These are phyloP conservation scores for Pythium dissimile DNA, from an alignment of 352 stramenopile species.

Conservation along the genomic window DNA sequence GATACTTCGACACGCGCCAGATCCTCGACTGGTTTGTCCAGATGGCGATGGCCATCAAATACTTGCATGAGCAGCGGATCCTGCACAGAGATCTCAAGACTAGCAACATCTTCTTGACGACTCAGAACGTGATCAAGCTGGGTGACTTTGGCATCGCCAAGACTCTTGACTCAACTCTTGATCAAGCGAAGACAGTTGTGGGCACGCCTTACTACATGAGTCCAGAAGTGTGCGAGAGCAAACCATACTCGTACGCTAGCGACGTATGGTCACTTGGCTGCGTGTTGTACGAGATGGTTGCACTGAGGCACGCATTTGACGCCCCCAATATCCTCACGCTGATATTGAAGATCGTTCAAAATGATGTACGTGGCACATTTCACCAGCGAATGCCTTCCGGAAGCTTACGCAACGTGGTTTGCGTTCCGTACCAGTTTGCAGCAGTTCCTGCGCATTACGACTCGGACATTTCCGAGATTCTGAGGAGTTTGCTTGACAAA, in stretches of 20 bases:
- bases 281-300: slow-evolving; percentile 88
- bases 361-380: slow-evolving; percentile 39
- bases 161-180: slow-evolving; percentile 75
- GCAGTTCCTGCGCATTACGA: slow-evolving; percentile 59
- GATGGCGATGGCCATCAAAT: slow-evolving; percentile 93
- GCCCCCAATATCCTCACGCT: slow-evolving; percentile 79
- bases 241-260: slow-evolving; percentile 90
- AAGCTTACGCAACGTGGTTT: no score
- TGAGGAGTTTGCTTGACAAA: slow-evolving; percentile 63
- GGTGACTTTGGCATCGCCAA: slow-evolving; percentile 93
- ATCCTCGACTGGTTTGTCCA: slow-evolving; percentile 92
- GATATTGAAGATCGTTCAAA: slow-evolving; percentile 83
- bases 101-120: slow-evolving; percentile 91
- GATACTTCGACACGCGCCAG: slow-evolving; percentile 57
- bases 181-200: slow-evolving; percentile 88
- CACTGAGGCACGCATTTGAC: slow-evolving; percentile 84
- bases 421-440: slow-evolving; percentile 29
- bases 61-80: slow-evolving; percentile 90
- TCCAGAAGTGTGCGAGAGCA: slow-evolving; percentile 91
- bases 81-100: slow-evolving; percentile 94
- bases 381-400: no score
- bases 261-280: slow-evolving; percentile 93
- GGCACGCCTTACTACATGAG: slow-evolving; percentile 94
- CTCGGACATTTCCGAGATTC: slow-evolving; percentile 44
- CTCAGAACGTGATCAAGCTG: slow-evolving; percentile 85